Base-by-base conservation (phyloP, 192 early-diverging fungal genomes). In the Chytriomyces sp. region DNA sequence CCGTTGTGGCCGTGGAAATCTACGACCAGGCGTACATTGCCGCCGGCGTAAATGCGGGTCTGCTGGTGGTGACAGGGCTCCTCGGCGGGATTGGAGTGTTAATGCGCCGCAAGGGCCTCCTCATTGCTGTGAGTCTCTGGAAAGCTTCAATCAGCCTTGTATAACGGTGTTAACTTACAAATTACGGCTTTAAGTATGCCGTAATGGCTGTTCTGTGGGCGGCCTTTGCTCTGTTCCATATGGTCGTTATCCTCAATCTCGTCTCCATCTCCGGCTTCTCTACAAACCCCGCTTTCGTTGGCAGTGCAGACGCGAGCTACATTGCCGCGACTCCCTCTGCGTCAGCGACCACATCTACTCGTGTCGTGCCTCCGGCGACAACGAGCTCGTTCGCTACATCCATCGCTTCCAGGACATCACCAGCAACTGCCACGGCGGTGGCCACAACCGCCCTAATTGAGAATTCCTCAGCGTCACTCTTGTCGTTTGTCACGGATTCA, bases 161-260 rank as follows among this genome's bases (percentile, higher is more conserved):
- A 49, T 49, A 12, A n/a, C 8, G 44, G n/a, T 8, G n/a, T n/a
- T 49, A 12, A 49, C 44, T 49, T 12, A 49, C 44, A n/a, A 8
- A 49, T n/a, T n/a, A 25, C 7, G 6, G 8, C 26, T 6, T 17
- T 8, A 10, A 73, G 72, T 64, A 64, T 34, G 22, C 61, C 12
- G 41, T n/a, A 25, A 36, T 54, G 19, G 31, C 72, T 12, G 31
- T 73, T 19, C 60, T 73, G 1, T 73, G 72, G 72, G 1, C 54
- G 7, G 72, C 22, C 25, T 73, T 49, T 22, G 25, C 32, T 31
- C 59, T 73, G 39, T 28, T 73, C 7, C 19, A 73, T 28, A 37
- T 63, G 52, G 5, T 73, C 8, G 7, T 63, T 19, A 10, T 73
- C 17, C 52, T 64, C 7, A 44, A 62, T 30, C 26, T 64, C 10